Conservation (phyloP, 2,329 filamentous ascomycete species). For the Pseudohalonectria lignicola region DNA sequence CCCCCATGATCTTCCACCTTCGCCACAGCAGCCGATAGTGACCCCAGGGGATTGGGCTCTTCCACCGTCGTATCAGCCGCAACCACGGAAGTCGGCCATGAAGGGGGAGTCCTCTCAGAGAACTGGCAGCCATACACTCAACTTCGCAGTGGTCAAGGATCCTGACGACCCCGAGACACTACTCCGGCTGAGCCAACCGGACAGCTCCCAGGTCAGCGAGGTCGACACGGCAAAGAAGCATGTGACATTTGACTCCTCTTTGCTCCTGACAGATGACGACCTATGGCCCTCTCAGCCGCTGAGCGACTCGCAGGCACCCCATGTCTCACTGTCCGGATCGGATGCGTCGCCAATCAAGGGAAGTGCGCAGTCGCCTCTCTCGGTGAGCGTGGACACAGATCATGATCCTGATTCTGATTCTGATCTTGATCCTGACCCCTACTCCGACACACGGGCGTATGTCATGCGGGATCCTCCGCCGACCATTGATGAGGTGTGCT, state of each 20-base stretch:
- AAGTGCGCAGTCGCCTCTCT: no score
- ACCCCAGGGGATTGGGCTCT: neutral
- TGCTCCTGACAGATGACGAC: slow-evolving; percentile 5
- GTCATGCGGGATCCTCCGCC: slow-evolving; percentile 16
- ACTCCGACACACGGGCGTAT: no score
- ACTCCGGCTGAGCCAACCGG: slow-evolving; percentile 56
- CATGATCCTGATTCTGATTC: no score
- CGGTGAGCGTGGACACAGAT: no score
- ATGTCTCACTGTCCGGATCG: no score
- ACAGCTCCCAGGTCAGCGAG: slow-evolving; percentile 38
- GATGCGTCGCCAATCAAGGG: no score
- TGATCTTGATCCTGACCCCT: no score
- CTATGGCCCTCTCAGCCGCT: slow-evolving; percentile 9
- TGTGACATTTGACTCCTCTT: slow-evolving; percentile 19
- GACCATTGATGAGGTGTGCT: slow-evolving; percentile 29
- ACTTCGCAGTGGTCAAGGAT: slow-evolving; percentile 70
- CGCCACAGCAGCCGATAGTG: neutral
- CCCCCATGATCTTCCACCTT: neutral
- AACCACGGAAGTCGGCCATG: slow-evolving; percentile 10
- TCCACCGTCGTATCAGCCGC: slow-evolving; percentile 4
- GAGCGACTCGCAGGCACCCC: no score
- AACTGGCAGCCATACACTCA: slow-evolving; percentile 34
- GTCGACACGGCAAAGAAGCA: slow-evolving; percentile 20
- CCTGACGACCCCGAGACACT: slow-evolving; percentile 53
- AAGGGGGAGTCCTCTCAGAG: slow-evolving; percentile 20